phyloP scores from a whole-genome alignment of 441 rosid species.

The Adansonia gregorii region DNA sequence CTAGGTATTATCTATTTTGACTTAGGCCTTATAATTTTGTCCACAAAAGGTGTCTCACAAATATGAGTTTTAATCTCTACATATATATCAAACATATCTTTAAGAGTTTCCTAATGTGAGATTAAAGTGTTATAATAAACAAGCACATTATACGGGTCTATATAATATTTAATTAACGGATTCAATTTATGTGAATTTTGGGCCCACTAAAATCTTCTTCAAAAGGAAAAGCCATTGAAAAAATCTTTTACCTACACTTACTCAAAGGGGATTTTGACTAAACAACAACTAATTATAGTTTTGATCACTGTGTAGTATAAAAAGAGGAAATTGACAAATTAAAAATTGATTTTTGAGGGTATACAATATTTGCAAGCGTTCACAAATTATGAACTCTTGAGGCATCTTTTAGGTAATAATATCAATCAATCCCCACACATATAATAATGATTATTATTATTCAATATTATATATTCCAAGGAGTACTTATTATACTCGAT shows the following conservation, averaged over 20 bases:
- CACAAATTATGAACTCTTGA: background rate
- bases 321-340: background rate
- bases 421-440: background rate
- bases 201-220: background rate
- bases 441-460: no score
- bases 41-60: no score
- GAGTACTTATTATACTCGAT: background rate
- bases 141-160: no score
- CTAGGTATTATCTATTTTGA: no score
- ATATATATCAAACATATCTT: no score
- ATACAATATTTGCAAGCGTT: background rate
- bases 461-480: no score
- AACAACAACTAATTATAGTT: background rate
- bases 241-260: background rate
- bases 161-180: background rate
- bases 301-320: background rate
- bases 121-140: no score
- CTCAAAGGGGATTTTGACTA: background rate
- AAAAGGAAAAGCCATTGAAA: background rate
- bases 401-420: background rate
- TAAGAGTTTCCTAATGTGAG: no score
- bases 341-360: background rate
- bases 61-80: no score
- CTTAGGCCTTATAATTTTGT: no score
- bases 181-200: constrained; percentile 8